Percentiles rank a stretch among this genome's conserved stretches.
phyloP scores from a whole-genome alignment of 1,284 basidiomycete species.

The Ceratobasidium sp. region DNA sequence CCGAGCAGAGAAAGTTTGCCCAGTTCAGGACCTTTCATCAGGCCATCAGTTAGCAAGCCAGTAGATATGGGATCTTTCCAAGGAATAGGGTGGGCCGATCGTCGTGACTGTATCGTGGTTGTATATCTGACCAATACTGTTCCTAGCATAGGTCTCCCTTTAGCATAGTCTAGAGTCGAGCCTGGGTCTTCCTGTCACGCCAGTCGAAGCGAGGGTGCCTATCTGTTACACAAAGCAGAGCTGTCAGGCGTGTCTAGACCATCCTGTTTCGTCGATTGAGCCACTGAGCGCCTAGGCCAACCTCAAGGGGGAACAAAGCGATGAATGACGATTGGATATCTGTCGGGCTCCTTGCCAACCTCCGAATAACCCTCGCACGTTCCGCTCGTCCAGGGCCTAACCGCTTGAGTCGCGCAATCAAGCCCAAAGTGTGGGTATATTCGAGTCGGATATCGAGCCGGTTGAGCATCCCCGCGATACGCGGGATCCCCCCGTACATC shows the following conservation, averaged over 20 bases:
- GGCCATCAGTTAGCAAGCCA: not conserved
- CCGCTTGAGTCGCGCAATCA: not conserved
- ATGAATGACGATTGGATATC: not conserved
- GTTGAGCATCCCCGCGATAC: not conserved
- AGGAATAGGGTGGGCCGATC: not conserved
- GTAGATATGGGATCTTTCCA: not conserved
- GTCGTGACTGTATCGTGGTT: not conserved
- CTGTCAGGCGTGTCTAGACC: not conserved
- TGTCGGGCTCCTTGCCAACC: not conserved
- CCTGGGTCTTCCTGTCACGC: conserved; percentile 3
- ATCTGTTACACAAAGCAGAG: not conserved
- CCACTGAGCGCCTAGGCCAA: not conserved
- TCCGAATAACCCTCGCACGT: not conserved
- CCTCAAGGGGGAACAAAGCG: not conserved
- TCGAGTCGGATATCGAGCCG: not conserved
- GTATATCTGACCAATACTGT: not conserved
- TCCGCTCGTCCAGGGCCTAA: not conserved
- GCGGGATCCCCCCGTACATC: not conserved
- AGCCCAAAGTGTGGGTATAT: not conserved
- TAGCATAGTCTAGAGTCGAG: not conserved
- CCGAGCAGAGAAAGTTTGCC: not conserved
- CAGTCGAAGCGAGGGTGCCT: conserved; percentile 2
- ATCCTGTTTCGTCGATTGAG: not conserved
- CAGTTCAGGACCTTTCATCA: conserved; percentile 2
- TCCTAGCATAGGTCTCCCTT: not conserved